phyloP scores from a whole-genome alignment of 306 rosid genomes.

The Sphenostylis stenocarpa region DNA sequence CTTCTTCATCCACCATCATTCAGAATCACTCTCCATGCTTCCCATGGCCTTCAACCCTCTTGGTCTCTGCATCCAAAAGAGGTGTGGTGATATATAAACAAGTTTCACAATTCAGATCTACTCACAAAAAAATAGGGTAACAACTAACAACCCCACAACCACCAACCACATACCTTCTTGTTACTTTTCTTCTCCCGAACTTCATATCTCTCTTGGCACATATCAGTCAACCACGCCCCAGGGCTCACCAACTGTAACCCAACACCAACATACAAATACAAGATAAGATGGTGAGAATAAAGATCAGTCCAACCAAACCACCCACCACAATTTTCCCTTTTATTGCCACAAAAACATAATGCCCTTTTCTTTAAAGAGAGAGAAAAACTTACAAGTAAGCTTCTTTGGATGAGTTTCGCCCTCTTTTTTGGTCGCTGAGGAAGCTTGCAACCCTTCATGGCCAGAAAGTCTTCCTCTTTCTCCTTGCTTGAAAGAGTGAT shows the following conservation, averaged over 20 bases:
- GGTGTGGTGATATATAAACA: background rate
- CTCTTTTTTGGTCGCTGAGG: constrained; percentile 86
- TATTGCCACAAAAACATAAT: background rate
- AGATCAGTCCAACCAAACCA: constrained; percentile 18
- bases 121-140: background rate
- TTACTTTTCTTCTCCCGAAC: constrained; percentile 84
- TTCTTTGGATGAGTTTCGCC: constrained; percentile 76
- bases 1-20: constrained; percentile 34
- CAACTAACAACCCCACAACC: background rate
- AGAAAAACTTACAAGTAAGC: constrained; percentile 54
- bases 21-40: constrained; percentile 74
- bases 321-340: background rate
- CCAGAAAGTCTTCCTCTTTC: constrained; percentile 81
- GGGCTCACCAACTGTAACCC: constrained; percentile 74
- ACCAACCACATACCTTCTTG: constrained; percentile 63
- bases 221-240: constrained; percentile 86
- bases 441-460: constrained; percentile 82
- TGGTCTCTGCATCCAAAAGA: constrained; percentile 57
- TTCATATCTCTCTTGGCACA: constrained; percentile 91
- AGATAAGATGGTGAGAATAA: constrained; percentile 8
- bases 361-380: background rate
- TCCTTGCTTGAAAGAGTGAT: constrained; percentile 76
- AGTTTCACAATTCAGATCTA: background rate
- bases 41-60: constrained; percentile 90
- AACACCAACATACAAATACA: constrained; percentile 4